These are phyloP conservation scores for Phylloporus sp. DNA, from an alignment of 768 basidiomycete species.

Conservation along the genomic window DNA sequence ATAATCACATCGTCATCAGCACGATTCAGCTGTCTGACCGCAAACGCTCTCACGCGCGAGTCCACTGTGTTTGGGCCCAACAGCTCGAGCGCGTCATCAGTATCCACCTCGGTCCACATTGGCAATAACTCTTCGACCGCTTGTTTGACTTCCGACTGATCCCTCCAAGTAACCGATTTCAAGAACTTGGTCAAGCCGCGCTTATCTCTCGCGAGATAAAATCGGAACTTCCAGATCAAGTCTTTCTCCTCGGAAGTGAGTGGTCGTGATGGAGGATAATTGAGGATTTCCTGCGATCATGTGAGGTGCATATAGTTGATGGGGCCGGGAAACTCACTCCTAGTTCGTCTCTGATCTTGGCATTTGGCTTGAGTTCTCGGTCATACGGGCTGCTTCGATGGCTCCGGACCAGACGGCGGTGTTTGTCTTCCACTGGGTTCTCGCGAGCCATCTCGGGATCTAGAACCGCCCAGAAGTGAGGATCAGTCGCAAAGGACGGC, in stretches of 20 bases:
- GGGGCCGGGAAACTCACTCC: slow-evolving; percentile 49
- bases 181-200: slow-evolving; percentile 96
- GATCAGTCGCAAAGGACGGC: slow-evolving; percentile 55
- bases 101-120: slow-evolving; percentile 96
- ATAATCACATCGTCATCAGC: slow-evolving; percentile 88
- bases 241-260: slow-evolving; percentile 93
- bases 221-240: slow-evolving; percentile 98
- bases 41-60: slow-evolving; percentile 90
- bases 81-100: slow-evolving; percentile 93
- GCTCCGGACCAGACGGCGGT: slow-evolving; percentile 88
- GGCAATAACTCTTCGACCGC: slow-evolving; percentile 95
- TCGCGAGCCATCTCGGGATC: slow-evolving; percentile 91
- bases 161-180: slow-evolving; percentile 96
- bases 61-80: slow-evolving; percentile 88
- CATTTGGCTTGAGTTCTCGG: slow-evolving; percentile 93
- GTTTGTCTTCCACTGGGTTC: slow-evolving; percentile 97
- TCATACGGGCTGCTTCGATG: slow-evolving; percentile 95
- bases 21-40: slow-evolving; percentile 83
- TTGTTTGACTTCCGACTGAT: slow-evolving; percentile 94
- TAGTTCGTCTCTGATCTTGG: slow-evolving; percentile 90
- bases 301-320: neutral
- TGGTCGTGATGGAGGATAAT: slow-evolving; percentile 84
- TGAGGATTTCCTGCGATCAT: slow-evolving; percentile 71
- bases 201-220: slow-evolving; percentile 90
- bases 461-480: slow-evolving; percentile 78